Evolutionary conservation across 495 filamentous ascomycete genomes (phyloP), one percentile per base, ranked within the genome.

Genomic region (Penicillium mononematosum): DNA sequence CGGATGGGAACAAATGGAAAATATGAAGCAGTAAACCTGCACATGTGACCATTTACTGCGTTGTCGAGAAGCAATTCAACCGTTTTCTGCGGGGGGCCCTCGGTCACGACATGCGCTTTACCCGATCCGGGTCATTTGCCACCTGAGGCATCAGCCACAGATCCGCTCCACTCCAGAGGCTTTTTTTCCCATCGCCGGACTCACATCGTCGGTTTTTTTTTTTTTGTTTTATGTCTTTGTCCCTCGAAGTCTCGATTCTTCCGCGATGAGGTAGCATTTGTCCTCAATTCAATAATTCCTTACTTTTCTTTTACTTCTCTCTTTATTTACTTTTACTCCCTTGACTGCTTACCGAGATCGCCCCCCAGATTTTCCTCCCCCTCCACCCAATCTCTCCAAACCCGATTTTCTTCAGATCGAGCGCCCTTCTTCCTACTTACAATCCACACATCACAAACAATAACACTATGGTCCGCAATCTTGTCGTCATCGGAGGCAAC

Each of bases 401-500:
- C 53, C 59, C 65, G 59, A 58, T 65, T 67, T 65, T 69, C 59
- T 64, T 61, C 63, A 62, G 55, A 58, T 53, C 48, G 57, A 58
- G 53, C 56, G 41, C 49, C 39, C 31, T 52, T 56, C 56, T 55
- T 36, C 41, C 54, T 45, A 54, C 31, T 43, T 38, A 48, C 41
- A 49, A 25, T 34, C 46, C 56, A 31, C 47, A 29, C 36, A 36
- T 41, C 42, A 45, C 58, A 53, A 45, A 60, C 25, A 50, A 53
- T 38, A 51, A 55, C 54, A 60, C 45, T 3, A 94, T 98, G 94
- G 93, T 98, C 64, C 89, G 95, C 67, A 96, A 97, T 72, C 88
- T 98, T 58, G 91, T 96, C 64, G 83, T 98, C 60, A 88, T 98
- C 55, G 90, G 92, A 39, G 94, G 94, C 51, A 91, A 86, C 70